Percentiles rank a stretch among this genome's conserved stretches.
These are phyloP conservation scores for Claviceps monticola DNA, from an alignment of 2,329 filamentous ascomycete genomes.

Conservation along the genomic window DNA sequence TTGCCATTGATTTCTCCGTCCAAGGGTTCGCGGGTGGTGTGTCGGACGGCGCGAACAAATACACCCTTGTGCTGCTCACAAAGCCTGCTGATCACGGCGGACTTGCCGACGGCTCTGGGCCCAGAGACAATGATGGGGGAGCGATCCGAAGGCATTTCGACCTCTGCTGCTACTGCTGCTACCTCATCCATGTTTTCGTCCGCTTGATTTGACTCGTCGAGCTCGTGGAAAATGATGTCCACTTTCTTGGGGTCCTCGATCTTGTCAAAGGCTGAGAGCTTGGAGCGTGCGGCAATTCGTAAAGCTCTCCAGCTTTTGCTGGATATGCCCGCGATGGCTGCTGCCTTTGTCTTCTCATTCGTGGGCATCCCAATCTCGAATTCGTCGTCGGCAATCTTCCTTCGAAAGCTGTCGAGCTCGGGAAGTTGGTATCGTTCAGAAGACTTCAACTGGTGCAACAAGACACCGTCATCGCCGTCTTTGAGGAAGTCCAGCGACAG, in stretches of 20 bases:
- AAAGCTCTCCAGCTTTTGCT: conserved; percentile 88
- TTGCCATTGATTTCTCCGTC: conserved; percentile 38
- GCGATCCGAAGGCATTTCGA: conserved; percentile 32
- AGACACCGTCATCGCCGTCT: conserved; percentile 43
- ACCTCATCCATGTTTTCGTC: conserved; percentile 17
- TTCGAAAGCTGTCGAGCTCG: conserved; percentile 54
- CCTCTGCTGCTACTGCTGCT: conserved; percentile 17
- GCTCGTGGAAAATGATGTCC: conserved; percentile 40
- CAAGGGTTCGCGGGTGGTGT: conserved; percentile 37
- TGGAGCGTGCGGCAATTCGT: conserved; percentile 60
- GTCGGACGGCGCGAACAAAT: conserved; percentile 44
- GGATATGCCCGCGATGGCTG: conserved; percentile 55
- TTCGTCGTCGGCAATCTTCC: conserved; percentile 63
- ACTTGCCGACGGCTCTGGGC: conserved; percentile 47
- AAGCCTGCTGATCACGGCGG: conserved; percentile 48
- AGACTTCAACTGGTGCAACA: conserved; percentile 57
- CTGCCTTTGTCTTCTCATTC: conserved; percentile 41
- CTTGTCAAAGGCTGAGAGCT: conserved; percentile 69
- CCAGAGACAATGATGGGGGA: conserved; percentile 54
- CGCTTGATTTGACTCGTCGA: conserved; percentile 24
- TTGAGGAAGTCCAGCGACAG: conserved; percentile 67
- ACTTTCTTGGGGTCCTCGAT: conserved; percentile 72
- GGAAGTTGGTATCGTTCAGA: conserved; percentile 53
- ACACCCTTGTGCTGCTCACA: conserved; percentile 48
- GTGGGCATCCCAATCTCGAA: conserved; percentile 76